phyloP scores from a whole-genome alignment of 768 basidiomycete species.

The Rhodotorula babjevae region DNA sequence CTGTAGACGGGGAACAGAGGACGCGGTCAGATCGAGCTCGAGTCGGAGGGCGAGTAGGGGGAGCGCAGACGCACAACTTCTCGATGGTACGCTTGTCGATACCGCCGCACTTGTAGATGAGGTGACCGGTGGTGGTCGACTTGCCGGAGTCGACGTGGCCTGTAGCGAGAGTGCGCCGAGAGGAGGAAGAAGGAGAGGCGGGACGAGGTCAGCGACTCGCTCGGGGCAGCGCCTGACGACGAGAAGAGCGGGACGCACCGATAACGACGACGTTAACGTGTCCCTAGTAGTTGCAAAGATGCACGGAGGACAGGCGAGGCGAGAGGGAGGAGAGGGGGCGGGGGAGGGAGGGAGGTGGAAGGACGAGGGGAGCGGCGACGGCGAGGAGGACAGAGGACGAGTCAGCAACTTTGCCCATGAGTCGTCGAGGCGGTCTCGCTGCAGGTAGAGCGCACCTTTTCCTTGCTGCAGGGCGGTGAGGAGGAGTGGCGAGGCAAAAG shows the following conservation, averaged over 20 bases:
- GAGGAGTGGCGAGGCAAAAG: constrained; percentile 11
- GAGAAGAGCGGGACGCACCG: not conserved
- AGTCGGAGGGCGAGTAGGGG: not conserved
- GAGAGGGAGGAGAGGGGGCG: not conserved
- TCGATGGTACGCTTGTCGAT: constrained; percentile 99
- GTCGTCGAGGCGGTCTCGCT: too few species aligned
- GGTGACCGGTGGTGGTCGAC: constrained; percentile 99
- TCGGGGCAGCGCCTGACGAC: constrained; percentile 10
- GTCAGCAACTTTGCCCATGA: too few species aligned
- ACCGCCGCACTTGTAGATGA: constrained; percentile 99
- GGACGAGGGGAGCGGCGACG: not conserved
- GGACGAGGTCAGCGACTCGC: constrained; percentile 45
- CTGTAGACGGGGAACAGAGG: constrained; percentile 34
- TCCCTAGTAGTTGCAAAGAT: not conserved
- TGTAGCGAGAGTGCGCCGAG: constrained; percentile 45
- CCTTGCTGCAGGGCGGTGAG: constrained; percentile 13
- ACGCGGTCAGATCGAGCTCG: not conserved
- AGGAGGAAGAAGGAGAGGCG: not conserved
- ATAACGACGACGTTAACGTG: constrained; percentile 91
- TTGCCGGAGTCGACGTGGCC: constrained; percentile 99
- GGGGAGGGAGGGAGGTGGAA: not conserved
- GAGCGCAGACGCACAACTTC: constrained; percentile 35
- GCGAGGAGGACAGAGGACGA: too few species aligned
- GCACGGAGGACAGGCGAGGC: not conserved
- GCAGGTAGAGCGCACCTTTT: constrained; percentile 2